Evolutionary conservation across 805 yeast species (phyloP).

Genomic region (Barnettozyma sucrosica): DNA sequence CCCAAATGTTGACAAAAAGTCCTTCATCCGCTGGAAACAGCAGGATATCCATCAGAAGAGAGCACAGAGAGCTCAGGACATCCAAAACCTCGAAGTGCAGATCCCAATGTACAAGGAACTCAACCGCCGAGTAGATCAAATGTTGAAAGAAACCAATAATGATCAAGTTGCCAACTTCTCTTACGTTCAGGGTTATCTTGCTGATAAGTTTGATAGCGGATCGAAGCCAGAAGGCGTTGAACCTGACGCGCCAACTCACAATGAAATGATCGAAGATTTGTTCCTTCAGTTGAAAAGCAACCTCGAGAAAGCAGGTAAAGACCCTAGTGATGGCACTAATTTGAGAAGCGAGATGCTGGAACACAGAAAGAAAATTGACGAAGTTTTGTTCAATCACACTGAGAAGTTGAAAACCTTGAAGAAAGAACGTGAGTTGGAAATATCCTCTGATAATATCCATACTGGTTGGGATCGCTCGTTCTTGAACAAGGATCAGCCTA

Average conservation of each 20-base stretch:
- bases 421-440: constrained; percentile 66
- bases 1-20: constrained; percentile 92
- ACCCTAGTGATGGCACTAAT: constrained; percentile 35
- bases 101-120: constrained; percentile 73
- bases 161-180: constrained; percentile 30
- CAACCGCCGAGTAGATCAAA: constrained; percentile 62
- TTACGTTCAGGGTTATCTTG: constrained; percentile 37
- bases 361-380: constrained; percentile 68
- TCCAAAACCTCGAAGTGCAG: constrained; percentile 69
- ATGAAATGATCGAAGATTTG: constrained; percentile 90
- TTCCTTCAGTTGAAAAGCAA: constrained; percentile 71
- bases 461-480: constrained; percentile 89
- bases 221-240: constrained; percentile 51
- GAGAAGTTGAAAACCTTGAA: constrained; percentile 61
- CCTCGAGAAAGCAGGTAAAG: constrained; percentile 40
- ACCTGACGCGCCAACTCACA: constrained; percentile 56
- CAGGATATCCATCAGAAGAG: constrained; percentile 95
- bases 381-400: constrained; percentile 56
- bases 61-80: constrained; percentile 69
- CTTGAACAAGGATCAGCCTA: constrained; percentile 41
- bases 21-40: constrained; percentile 95
- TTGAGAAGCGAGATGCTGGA: constrained; percentile 36
- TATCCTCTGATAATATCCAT: constrained; percentile 85
- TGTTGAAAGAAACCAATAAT: constrained; percentile 41
- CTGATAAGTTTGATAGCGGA: constrained; percentile 45